phyloP scores from a whole-genome alignment of 768 basidiomycete species.

The Hericium coralloides region DNA sequence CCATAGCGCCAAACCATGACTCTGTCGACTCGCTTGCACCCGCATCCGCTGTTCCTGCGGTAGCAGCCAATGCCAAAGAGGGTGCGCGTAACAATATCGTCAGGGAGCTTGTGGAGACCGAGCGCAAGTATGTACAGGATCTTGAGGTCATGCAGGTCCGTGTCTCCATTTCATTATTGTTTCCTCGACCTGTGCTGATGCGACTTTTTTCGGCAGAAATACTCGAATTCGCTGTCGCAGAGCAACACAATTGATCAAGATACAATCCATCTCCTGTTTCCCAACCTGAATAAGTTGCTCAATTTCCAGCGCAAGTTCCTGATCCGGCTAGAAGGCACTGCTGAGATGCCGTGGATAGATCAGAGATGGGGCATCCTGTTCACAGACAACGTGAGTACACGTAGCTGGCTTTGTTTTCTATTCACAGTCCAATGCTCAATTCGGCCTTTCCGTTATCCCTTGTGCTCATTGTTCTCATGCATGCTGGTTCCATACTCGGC shows the following conservation, averaged over 20 bases:
- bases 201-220: conserved; percentile 50
- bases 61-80: conserved; percentile 50
- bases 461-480: conserved; percentile 21
- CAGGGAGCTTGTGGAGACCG: conserved; percentile 87
- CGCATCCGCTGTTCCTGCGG: conserved; percentile 31
- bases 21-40: conserved; percentile 48
- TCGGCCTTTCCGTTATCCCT: conserved; percentile 24
- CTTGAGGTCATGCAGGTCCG: conserved; percentile 92
- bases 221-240: conserved; percentile 75
- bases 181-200: not conserved
- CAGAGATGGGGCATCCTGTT: conserved; percentile 87
- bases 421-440: conserved; percentile 27
- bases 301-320: conserved; percentile 96
- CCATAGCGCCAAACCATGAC: conserved; percentile 38
- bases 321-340: conserved; percentile 80
- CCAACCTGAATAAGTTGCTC: conserved; percentile 86
- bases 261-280: conserved; percentile 92
- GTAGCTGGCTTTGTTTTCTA: conserved; percentile 7
- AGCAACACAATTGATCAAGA: conserved; percentile 86
- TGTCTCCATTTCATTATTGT: conserved; percentile 1
- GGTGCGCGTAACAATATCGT: conserved; percentile 69
- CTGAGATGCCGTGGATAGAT: conserved; percentile 72
- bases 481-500: conserved; percentile 9
- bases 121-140: conserved; percentile 94
- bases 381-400: conserved; percentile 63